Base-by-base conservation (phyloP, 2,329 filamentous ascomycete genomes). In the Aspergillus neoniger region DNA sequence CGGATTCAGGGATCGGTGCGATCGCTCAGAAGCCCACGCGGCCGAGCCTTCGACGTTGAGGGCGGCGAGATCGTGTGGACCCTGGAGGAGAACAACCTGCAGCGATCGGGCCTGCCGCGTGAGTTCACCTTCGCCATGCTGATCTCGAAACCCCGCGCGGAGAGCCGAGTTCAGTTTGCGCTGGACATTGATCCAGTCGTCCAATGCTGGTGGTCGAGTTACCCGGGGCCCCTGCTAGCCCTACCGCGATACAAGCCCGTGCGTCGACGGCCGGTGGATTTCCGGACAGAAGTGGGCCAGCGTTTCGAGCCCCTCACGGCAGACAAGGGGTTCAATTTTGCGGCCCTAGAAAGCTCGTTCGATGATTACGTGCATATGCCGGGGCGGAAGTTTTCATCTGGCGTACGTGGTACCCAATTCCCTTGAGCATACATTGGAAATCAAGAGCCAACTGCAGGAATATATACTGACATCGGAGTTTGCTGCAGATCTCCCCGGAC, bases 121-220 rank as follows among this genome's bases (percentile, higher is more conserved):
- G 81, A 83, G 59, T 82, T 83, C 53, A 82, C 81, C 2, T 83
- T 83, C 64, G 80, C 81, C 15, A 76, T 83, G 71, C 68, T 83
- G 5, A 70, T 83, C 9, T 76, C 80, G 55, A 81, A 81, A 59
- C 79, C 78, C 5, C 67, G 74, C 7, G 67, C 74, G n/a, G 69
- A 76, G 23, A 76, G 75, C 59, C 72, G 74, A 5, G 65, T 81
- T 10, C 57, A 61, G 1, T 70, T 82, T 56, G 73, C 70, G 2
- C 68, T 82, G 9, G 76, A 81, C 15, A 74, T 82, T 25, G 74
- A 80, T 15, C 77, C 80, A 0, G 72, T 76, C 2, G 70, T 82
- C 10, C 74, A 77, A 51, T 65, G 72, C 5, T 77, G 76, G 71
- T 74, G 74, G 56, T 77, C 79, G 2, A 70, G 64, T 8, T 81